A percentile compares a stretch with the other conserved stretches of the same genome.
Evolutionary conservation across 352 stramenopile genomes (phyloP).

Genomic region (Pythium phragmitis): DNA sequence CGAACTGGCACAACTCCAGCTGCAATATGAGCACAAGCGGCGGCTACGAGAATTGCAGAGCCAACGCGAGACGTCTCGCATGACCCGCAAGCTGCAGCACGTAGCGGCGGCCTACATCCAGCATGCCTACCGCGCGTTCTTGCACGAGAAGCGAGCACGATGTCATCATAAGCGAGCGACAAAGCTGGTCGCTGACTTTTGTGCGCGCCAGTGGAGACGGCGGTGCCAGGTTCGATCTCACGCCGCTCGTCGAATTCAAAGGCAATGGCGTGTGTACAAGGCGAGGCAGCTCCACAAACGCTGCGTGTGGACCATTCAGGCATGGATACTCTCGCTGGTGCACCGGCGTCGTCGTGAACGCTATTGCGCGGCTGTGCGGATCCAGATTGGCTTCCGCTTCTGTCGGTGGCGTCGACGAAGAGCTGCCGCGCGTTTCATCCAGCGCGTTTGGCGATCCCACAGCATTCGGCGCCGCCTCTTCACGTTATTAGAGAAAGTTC

Average conservation of each 20-base stretch:
- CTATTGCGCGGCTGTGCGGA: not conserved
- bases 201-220: slow-evolving; percentile 22
- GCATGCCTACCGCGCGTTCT: slow-evolving; percentile 47
- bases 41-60: slow-evolving; percentile 38
- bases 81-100: slow-evolving; percentile 58
- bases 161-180: slow-evolving; percentile 15
- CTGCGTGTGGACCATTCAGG: not conserved
- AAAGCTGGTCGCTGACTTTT: slow-evolving; percentile 36
- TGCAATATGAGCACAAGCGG: slow-evolving; percentile 44
- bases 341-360: not conserved
- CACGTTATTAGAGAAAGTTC: slow-evolving; percentile 20
- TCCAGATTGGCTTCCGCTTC: slow-evolving; percentile 39
- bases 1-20: slow-evolving; percentile 45
- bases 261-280: slow-evolving; percentile 2
- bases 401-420: slow-evolving; percentile 6
- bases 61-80: slow-evolving; percentile 51
- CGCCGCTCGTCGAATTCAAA: slow-evolving; percentile 41
- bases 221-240: slow-evolving; percentile 19
- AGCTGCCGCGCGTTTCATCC: slow-evolving; percentile 29
- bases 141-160: slow-evolving; percentile 18
- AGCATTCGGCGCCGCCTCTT: slow-evolving; percentile 1
- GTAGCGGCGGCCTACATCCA: slow-evolving; percentile 73
- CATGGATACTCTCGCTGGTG: not conserved
- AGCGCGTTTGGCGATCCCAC: slow-evolving; percentile 46
- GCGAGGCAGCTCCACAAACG: not conserved